A percentile compares a stretch with the other conserved stretches of the same genome.
These are phyloP conservation scores for Arabidopsis thaliana DNA, from an alignment of 345 rosid genomes.

Conservation along the genomic window DNA sequence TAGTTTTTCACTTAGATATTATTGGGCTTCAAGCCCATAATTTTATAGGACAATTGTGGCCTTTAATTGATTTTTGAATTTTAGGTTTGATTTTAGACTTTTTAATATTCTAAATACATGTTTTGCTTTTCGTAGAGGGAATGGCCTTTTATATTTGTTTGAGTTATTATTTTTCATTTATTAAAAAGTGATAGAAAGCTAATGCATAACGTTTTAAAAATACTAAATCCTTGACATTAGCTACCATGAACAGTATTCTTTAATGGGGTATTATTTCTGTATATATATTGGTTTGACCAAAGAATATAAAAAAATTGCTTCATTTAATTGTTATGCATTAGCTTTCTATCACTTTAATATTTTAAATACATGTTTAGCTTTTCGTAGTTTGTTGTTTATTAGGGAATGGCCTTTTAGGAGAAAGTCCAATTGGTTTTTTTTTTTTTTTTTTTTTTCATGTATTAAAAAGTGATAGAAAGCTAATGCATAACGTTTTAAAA, in stretches of 20 bases:
- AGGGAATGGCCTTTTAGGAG: not conserved
- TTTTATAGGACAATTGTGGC: not conserved
- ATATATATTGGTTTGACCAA: not conserved
- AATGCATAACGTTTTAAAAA: not conserved
- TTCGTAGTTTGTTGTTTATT: not conserved
- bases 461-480: not conserved
- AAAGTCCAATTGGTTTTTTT: too few relatives aligned
- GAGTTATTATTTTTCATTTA: not conserved
- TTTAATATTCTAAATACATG: not conserved
- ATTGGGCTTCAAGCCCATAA: constrained; percentile 13
- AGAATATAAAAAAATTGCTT: too few relatives aligned
- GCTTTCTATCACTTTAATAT: too few relatives aligned
- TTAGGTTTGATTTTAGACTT: not conserved
- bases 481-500: not conserved
- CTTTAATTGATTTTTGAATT: not conserved
- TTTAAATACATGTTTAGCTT: not conserved
- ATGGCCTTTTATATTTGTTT: not conserved
- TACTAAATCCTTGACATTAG: not conserved
- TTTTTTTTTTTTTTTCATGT: not conserved
- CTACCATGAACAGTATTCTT: not conserved
- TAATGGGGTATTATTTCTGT: not conserved
- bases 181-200: not conserved
- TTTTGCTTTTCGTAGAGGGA: not conserved
- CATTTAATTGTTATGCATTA: too few relatives aligned
- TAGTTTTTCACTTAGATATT: not conserved